These are phyloP conservation scores for Sporothrix brasiliensis DNA, from an alignment of 2,329 filamentous ascomycete genomes.

Conservation along the genomic window DNA sequence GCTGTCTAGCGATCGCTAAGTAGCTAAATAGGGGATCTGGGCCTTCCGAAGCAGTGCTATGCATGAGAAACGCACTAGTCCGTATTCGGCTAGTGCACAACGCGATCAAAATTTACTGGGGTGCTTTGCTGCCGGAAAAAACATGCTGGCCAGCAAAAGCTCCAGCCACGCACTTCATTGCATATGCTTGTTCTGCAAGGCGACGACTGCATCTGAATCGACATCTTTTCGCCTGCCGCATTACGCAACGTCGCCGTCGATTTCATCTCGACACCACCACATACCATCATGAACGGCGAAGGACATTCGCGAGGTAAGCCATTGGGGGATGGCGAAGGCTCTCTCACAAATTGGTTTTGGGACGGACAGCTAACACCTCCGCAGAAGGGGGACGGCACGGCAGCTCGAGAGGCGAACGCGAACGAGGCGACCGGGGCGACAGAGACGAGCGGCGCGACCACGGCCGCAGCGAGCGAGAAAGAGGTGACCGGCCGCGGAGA, in stretches of 20 bases:
- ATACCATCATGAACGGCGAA: slow-evolving; percentile 37
- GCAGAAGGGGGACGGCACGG: slow-evolving; percentile 55
- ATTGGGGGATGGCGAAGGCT: neutral
- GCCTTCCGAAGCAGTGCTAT: neutral
- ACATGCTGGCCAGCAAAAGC: slow-evolving; percentile 23
- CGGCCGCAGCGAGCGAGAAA: slow-evolving; percentile 51
- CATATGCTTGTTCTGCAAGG: neutral
- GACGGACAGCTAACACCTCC: neutral
- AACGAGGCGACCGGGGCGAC: slow-evolving; percentile 60
- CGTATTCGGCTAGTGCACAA: slow-evolving; percentile 41
- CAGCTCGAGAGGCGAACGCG: slow-evolving; percentile 50
- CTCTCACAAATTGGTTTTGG: too few species aligned
- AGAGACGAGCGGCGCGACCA: slow-evolving; percentile 48
- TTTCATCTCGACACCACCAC: slow-evolving; percentile 5
- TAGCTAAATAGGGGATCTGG: slow-evolving; percentile 18
- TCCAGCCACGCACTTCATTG: slow-evolving; percentile 24
- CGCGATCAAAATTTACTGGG: slow-evolving; percentile 39
- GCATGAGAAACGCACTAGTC: slow-evolving; percentile 39
- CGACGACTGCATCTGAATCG: neutral
- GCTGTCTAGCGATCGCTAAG: neutral
- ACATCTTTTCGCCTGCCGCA: neutral
- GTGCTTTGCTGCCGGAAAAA: slow-evolving; percentile 10
- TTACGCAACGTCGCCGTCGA: neutral
- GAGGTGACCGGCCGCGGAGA: slow-evolving; percentile 51
- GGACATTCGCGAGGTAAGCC: slow-evolving; percentile 31